A percentile compares a stretch with the other conserved stretches of the same genome.
These are phyloP conservation scores for Phaffia tasmanica DNA, from an alignment of 768 basidiomycete genomes.

Conservation along the genomic window DNA sequence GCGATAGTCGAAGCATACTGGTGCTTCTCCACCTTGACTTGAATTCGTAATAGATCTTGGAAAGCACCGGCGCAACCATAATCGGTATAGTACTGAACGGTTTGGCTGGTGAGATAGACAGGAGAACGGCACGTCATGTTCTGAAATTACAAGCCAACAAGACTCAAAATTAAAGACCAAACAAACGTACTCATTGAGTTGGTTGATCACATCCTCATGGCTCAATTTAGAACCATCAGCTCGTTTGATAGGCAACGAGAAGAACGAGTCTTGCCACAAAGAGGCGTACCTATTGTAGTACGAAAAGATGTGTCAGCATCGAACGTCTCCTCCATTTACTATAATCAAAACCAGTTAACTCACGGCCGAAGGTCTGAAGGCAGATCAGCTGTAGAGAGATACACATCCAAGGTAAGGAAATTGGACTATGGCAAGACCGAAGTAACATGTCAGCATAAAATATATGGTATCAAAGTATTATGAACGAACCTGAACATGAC, in stretches of 20 bases:
- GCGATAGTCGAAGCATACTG: slow-evolving; percentile 69
- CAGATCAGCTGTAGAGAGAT: slow-evolving; percentile 63
- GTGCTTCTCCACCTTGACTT: slow-evolving; percentile 70
- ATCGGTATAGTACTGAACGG: slow-evolving; percentile 68
- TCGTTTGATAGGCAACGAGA: slow-evolving; percentile 68
- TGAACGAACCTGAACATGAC: slow-evolving; percentile 66
- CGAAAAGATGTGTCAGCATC: neutral
- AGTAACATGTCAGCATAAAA: neutral
- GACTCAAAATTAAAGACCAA: neutral
- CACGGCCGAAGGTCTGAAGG: slow-evolving; percentile 67
- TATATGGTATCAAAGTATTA: neutral
- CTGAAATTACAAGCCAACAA: neutral
- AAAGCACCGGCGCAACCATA: slow-evolving; percentile 56
- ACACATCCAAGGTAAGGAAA: slow-evolving; percentile 70
- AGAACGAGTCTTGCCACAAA: slow-evolving; percentile 71
- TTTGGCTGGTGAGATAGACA: slow-evolving; percentile 37
- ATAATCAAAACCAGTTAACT: slow-evolving; percentile 34
- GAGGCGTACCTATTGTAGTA: slow-evolving; percentile 52
- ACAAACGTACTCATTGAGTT: slow-evolving; percentile 59
- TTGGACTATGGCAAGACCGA: slow-evolving; percentile 55
- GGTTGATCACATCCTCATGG: slow-evolving; percentile 84
- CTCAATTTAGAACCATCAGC: slow-evolving; percentile 55
- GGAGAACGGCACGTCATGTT: neutral
- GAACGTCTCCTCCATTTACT: neutral
- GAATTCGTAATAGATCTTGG: slow-evolving; percentile 60